Base-by-base conservation (phyloP, 352 stramenopile genomes). In the Elongisporangium anandrum region DNA sequence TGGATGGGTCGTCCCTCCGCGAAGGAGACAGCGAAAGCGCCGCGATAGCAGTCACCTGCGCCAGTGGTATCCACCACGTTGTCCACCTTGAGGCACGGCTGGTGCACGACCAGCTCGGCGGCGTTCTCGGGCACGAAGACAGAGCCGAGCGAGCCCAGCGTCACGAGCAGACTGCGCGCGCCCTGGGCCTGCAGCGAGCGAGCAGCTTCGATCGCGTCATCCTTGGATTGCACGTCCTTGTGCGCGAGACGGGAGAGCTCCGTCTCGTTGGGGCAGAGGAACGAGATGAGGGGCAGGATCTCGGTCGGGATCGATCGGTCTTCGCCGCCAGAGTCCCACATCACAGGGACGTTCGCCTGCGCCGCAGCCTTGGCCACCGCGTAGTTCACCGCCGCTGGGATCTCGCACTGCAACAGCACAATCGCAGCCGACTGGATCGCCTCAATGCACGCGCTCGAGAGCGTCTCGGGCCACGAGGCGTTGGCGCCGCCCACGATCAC, bases 401-500 rank as follows among this genome's bases (percentile, higher is more conserved):
- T 85, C 60, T 94, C 85, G 52, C 71, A 81, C 64, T 94, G 85
- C 24, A 94, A 59, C 61, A 92, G 50, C 22, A 94, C 75, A 51
- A 92, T 77, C 2, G 72, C 70, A 0, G 85, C 80, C 17, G 55
- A 61, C 21, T 77, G 68, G 56, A 95, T 77, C 7, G 78, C 77
- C 9, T 75, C 52, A 7, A 72, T 63, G 6, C 90, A 53, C 15
- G 48, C 48, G 1, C 23, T 47, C 0, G 81, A 63, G 3, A 94
- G 64, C 20, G 64, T 19, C 0, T 70, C 24, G 0, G 79, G 72
- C 85, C 85, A 95, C 47, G 74, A 69, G 17, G 64, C 64, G 41
- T 95, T 95, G 20, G 85, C 85, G 19, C 85, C 85, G 8, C 81
- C 81, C 4, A 95, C 80, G 45, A 95, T 88, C 19, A 95, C 75